Conservation (phyloP, 73 alveolate genomes). For the Paramecium pentaurelia region DNA sequence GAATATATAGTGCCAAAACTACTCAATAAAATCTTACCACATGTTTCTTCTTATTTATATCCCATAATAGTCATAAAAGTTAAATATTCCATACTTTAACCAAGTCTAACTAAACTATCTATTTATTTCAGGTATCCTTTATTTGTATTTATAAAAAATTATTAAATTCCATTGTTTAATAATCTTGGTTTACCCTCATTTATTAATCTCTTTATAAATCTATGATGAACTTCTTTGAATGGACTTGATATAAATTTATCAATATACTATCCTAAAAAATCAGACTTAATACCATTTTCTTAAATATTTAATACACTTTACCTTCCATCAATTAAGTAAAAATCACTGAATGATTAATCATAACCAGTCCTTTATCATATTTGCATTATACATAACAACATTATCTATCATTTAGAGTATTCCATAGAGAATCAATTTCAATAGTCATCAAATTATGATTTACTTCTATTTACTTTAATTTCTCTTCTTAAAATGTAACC, state of each 20-base stretch:
- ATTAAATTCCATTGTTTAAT: neutral
- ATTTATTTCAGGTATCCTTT: neutral
- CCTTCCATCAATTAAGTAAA: neutral
- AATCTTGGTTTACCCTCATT: neutral
- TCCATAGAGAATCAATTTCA: neutral
- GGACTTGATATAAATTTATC: neutral
- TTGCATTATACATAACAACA: neutral
- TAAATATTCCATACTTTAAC: neutral
- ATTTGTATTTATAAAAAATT: neutral
- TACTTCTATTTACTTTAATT: neutral
- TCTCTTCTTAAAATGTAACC: neutral
- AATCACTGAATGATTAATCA: neutral
- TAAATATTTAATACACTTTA: neutral
- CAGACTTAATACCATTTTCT: conserved; percentile 3
- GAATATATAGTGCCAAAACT: neutral
- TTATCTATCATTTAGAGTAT: neutral
- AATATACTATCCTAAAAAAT: neutral
- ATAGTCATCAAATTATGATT: neutral
- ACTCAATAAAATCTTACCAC: neutral
- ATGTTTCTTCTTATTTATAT: neutral
- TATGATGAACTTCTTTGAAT: neutral
- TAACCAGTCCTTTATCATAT: neutral
- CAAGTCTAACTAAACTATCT: neutral
- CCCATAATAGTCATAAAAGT: neutral
- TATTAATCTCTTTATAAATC: neutral